Base-by-base conservation (phyloP, 352 stramenopile species). In the Globisporangium iwayamae region DNA sequence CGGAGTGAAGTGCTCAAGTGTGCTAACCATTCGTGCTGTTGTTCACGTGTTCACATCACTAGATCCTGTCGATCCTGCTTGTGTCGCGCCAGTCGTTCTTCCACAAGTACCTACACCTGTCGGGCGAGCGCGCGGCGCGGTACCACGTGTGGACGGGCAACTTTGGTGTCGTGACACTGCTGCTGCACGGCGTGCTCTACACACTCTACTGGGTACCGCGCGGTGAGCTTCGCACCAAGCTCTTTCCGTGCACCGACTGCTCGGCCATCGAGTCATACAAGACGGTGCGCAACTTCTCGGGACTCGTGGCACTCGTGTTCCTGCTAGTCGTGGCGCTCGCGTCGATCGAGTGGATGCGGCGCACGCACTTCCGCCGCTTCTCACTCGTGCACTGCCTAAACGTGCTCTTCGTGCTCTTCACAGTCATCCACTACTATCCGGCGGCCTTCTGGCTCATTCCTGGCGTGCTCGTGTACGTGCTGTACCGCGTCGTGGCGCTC, bases 81-180 rank as follows among this genome's bases (percentile, higher is more conserved):
- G 76, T 93, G 28, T 67, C 80, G 8, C 68, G 82, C 30, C 66
- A 77, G 58, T 93, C 84, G 2, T 93, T 93, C 53, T 56, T 90
- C 22, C 80, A 91, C 68, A 65, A 87, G 39, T 72, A 80, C 56
- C 66, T 89, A 14, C 57, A 67, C 0, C 57, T 93, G 4, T 90
- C 84, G 2, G 75, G 69, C 46, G 81, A 93, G 61, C 75, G 81
- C 3, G 78, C 80, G 2, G 69, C 78, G 0, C 67, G 71, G 43
- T 91, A 90, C 38, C 84, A 93, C 65, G 76, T 90, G 16, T 73
- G 80, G 55, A 71, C 67, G n/a, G 77, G 81, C 3, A 86, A 88
- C 50, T 79, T 85, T 41, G 79, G 72, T 13, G 70, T 81, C 7
- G 32, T 78, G 25, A 64, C 73, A 39, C 62, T 89, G 4, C 28